A percentile compares a stretch with the other conserved stretches of the same genome.
These are phyloP conservation scores for Cyberlindnera sargentensis DNA, from an alignment of 805 yeast genomes.

Conservation along the genomic window DNA sequence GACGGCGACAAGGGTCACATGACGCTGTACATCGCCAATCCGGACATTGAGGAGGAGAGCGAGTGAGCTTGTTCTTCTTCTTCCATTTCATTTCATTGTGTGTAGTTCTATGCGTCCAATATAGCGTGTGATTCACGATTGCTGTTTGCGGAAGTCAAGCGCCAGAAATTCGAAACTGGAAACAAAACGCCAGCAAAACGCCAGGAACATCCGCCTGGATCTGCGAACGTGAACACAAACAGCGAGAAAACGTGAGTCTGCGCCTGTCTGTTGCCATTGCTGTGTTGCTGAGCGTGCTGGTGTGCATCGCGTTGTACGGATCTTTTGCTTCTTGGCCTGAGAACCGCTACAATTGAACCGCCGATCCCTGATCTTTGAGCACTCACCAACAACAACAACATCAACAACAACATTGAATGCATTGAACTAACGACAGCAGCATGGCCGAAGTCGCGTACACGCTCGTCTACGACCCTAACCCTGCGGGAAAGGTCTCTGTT, in stretches of 20 bases:
- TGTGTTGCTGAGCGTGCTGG: no score
- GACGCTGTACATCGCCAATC: constrained; percentile 50
- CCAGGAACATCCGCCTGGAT: no score
- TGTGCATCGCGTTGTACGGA: no score
- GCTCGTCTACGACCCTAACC: constrained; percentile 68
- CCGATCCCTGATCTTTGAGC: background rate
- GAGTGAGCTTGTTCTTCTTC: background rate
- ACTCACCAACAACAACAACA: background rate
- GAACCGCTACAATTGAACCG: background rate
- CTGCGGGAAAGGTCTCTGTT: constrained; percentile 51
- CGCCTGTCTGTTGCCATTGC: no score
- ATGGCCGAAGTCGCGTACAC: constrained; percentile 54
- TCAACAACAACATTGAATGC: background rate
- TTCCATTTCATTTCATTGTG: no score
- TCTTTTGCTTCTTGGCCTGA: background rate
- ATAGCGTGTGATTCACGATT: no score
- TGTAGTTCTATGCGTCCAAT: no score
- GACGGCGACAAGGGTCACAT: constrained; percentile 31
- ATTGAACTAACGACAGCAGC: background rate
- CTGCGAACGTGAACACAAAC: no score
- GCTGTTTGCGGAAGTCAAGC: no score
- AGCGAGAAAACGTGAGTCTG: no score
- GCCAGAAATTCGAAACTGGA: no score
- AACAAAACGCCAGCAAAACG: no score
- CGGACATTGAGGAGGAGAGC: constrained; percentile 39